A percentile compares a stretch with the other conserved stretches of the same genome.
Evolutionary conservation across 345 rosid species (phyloP).

Genomic region (Aquilaria yunnanensis): DNA sequence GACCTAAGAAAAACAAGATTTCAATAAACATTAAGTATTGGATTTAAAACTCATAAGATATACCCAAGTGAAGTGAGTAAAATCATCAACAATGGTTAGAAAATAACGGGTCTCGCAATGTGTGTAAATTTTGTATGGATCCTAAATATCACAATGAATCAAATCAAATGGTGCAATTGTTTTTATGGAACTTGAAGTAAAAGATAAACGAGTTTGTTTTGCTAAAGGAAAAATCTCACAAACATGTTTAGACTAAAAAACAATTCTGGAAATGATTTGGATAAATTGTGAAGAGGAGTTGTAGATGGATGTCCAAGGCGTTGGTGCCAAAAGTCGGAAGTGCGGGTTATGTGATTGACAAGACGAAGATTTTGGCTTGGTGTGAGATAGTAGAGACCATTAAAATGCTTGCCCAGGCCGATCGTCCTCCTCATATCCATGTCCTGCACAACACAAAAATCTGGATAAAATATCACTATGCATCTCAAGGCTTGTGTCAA

Average conservation of each 20-base stretch:
- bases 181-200: not conserved
- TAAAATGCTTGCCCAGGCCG: no score
- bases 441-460: no score
- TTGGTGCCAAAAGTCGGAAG: conserved; percentile 3
- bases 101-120: not conserved
- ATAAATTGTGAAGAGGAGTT: no score
- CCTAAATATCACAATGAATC: conserved; percentile 9
- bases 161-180: not conserved
- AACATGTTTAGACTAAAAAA: not conserved
- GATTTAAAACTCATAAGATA: conserved; percentile 9
- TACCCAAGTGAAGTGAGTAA: conserved; percentile 3
- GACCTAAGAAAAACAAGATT: not conserved
- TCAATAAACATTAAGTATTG: not conserved
- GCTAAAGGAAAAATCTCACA: not conserved
- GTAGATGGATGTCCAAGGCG: not conserved
- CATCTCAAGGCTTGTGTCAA: no score
- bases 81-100: conserved; percentile 3
- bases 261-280: no score
- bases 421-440: no score
- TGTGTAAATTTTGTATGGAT: not conserved
- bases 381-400: no score
- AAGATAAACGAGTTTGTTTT: not conserved
- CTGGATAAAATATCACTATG: no score
- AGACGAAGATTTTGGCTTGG: no score
- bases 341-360: no score